These are phyloP conservation scores for Eleusine coracana DNA, from an alignment of 176 grass and related monocot species.

Conservation along the genomic window DNA sequence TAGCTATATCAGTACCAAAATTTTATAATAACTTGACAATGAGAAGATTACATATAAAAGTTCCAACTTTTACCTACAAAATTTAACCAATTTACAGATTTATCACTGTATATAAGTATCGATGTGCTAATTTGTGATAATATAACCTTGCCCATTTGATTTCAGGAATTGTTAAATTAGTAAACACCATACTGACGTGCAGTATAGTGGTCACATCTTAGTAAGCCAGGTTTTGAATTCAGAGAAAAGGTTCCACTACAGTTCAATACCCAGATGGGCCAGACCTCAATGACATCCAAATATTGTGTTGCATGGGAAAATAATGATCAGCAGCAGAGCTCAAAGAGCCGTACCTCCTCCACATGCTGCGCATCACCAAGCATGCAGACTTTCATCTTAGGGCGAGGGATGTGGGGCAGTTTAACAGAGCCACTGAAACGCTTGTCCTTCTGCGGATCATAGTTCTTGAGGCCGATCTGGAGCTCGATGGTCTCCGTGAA, in stretches of 20 bases:
- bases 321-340: too few species aligned
- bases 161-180: background rate
- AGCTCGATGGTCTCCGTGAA: too few species aligned
- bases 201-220: background rate
- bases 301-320: background rate
- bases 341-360: constrained; percentile 41
- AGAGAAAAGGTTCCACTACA: background rate
- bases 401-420: constrained; percentile 22
- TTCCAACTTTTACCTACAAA: background rate
- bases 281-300: background rate
- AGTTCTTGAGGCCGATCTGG: too few species aligned
- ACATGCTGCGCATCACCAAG: too few species aligned
- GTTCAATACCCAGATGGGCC: background rate
- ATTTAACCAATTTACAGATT: background rate
- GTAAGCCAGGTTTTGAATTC: background rate
- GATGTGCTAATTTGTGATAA: too few species aligned
- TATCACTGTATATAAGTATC: too few species aligned
- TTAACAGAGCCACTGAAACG: too few species aligned
- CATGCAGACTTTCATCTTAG: constrained; percentile 56
- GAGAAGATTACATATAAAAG: background rate
- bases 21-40: background rate
- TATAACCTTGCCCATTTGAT: too few species aligned
- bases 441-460: too few species aligned
- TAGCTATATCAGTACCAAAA: background rate
- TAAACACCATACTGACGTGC: background rate